These are phyloP conservation scores for Boletus rex-veris DNA, from an alignment of 768 basidiomycete genomes.

Conservation along the genomic window DNA sequence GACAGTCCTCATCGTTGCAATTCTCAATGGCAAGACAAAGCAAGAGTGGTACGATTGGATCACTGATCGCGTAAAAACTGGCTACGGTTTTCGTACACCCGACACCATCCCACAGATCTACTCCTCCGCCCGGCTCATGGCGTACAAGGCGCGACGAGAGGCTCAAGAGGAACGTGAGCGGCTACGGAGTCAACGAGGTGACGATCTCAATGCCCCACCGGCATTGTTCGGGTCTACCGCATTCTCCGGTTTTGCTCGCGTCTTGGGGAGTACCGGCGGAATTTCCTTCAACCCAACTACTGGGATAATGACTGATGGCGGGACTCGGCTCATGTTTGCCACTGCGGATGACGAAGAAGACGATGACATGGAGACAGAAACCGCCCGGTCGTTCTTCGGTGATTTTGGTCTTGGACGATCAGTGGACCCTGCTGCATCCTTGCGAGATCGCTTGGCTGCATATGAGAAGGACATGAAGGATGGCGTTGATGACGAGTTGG, in stretches of 20 bases:
- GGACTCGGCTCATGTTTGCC: constrained; percentile 56
- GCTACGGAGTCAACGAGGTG: constrained; percentile 34
- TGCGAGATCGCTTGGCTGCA: constrained; percentile 62
- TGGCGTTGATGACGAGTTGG: constrained; percentile 27
- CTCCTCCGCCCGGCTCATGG: constrained; percentile 55
- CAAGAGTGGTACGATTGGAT: constrained; percentile 94
- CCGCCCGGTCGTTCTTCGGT: constrained; percentile 45
- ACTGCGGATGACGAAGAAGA: constrained; percentile 58
- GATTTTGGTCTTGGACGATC: constrained; percentile 44
- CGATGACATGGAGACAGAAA: constrained; percentile 40
- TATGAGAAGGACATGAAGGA: constrained; percentile 51
- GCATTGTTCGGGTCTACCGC: constrained; percentile 36
- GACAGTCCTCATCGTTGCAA: constrained; percentile 89
- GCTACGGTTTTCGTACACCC: constrained; percentile 78
- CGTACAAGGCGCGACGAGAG: constrained; percentile 61
- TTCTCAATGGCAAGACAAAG: constrained; percentile 82
- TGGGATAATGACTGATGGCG: constrained; percentile 47
- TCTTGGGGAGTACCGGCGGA: constrained; percentile 55
- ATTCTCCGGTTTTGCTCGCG: constrained; percentile 50
- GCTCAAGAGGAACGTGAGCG: constrained; percentile 51
- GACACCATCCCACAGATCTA: constrained; percentile 73
- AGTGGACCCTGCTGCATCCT: constrained; percentile 50
- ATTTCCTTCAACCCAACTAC: constrained; percentile 62
- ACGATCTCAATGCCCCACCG: constrained; percentile 23
- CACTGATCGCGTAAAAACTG: constrained; percentile 69